A percentile compares a stretch with the other conserved stretches of the same genome.
These are phyloP conservation scores for Neurospora sp. DNA, from an alignment of 495 filamentous ascomycete genomes.

Conservation along the genomic window DNA sequence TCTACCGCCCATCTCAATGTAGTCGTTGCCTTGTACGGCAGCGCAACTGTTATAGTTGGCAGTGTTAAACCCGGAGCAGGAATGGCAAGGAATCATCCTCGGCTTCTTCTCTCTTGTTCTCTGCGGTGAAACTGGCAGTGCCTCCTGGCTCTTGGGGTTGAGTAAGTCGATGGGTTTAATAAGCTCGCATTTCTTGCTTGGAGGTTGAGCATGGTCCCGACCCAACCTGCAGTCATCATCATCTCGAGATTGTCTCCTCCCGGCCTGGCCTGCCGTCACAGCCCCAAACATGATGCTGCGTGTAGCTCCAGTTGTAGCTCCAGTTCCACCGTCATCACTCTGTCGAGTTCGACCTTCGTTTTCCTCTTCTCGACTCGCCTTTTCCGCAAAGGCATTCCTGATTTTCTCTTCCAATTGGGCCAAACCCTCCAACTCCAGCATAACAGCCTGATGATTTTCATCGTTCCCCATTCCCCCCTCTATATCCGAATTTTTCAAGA, in stretches of 20 bases:
- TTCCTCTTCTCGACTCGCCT: not conserved
- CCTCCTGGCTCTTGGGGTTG: not conserved
- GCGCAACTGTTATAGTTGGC: slow-evolving; percentile 4
- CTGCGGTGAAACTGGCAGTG: not conserved
- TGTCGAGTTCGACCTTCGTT: not conserved
- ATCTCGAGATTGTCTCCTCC: not conserved
- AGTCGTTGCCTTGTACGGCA: not conserved
- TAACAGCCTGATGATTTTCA: not conserved
- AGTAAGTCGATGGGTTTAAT: not conserved
- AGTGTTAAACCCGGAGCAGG: not conserved
- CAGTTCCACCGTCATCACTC: not conserved
- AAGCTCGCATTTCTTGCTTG: not conserved
- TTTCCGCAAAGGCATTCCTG: not conserved
- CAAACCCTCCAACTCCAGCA: not conserved
- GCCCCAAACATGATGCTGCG: not conserved
- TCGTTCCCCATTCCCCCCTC: not conserved
- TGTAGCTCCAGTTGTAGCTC: not conserved
- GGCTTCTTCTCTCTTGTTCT: not conserved
- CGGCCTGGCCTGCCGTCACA: not conserved
- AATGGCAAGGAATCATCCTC: not conserved
- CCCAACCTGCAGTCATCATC: not conserved
- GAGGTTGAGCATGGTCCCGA: not conserved
- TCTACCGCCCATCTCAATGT: not conserved
- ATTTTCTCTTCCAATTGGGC: not conserved
- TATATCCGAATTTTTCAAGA: not conserved